These are phyloP conservation scores for Corynascus novoguineensis DNA, from an alignment of 495 filamentous ascomycete species.

Conservation along the genomic window DNA sequence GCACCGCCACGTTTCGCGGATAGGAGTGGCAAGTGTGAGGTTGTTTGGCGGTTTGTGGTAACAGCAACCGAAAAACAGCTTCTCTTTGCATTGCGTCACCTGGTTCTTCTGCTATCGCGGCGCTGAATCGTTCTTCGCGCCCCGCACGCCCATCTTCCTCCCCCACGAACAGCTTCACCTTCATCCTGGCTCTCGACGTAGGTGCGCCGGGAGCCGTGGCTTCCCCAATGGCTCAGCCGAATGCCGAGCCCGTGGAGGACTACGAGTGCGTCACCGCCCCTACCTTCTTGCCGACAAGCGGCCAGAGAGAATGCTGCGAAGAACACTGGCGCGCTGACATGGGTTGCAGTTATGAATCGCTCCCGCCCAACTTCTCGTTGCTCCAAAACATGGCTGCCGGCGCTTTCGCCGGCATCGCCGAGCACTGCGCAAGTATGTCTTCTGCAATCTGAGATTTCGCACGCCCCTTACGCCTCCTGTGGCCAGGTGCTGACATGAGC, in stretches of 20 bases:
- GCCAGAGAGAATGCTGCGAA: not conserved
- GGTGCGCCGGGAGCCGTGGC: constrained; percentile 51
- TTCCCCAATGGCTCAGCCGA: constrained; percentile 54
- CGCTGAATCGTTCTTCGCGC: constrained; percentile 5
- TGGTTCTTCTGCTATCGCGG: constrained; percentile 6
- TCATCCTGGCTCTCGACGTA: constrained; percentile 53
- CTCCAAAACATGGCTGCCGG: constrained; percentile 82
- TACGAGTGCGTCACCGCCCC: constrained; percentile 47
- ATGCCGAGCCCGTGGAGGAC: constrained; percentile 50
- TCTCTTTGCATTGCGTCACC: constrained; percentile 19
- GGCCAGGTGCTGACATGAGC: constrained; percentile 53
- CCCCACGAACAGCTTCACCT: constrained; percentile 15
- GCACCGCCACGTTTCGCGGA: constrained; percentile 3
- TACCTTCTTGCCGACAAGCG: not conserved
- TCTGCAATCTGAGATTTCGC: not conserved
- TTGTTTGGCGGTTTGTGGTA: constrained; percentile 1
- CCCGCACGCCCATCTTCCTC: not conserved
- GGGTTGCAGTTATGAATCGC: constrained; percentile 49
- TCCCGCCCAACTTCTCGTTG: constrained; percentile 56
- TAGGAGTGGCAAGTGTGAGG: not conserved
- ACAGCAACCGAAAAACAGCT: constrained; percentile 3
- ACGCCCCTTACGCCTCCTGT: not conserved
- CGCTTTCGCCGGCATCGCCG: constrained; percentile 91
- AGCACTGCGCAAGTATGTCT: constrained; percentile 52
- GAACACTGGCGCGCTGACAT: constrained; percentile 4